Percentiles rank a stretch among this genome's conserved stretches.
These are phyloP conservation scores for Hymenoscyphus albidus DNA, from an alignment of 2,329 filamentous ascomycete genomes.

Conservation along the genomic window DNA sequence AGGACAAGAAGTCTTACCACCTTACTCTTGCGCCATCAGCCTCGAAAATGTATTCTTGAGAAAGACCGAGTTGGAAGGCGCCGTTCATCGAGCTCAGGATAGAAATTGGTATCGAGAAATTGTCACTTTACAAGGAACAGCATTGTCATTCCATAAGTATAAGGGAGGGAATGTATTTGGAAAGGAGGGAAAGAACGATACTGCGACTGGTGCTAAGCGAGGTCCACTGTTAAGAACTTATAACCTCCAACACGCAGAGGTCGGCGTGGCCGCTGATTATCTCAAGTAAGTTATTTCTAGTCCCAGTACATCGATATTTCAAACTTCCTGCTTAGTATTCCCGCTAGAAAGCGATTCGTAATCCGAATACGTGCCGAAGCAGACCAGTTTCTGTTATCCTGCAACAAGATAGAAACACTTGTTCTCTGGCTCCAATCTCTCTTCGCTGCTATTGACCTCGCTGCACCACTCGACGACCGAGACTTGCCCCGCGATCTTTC, in stretches of 20 bases:
- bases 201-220: conserved; percentile 48
- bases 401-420: conserved; percentile 60
- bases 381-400: conserved; percentile 69
- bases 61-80: conserved; percentile 64
- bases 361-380: conserved; percentile 70
- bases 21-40: conserved; percentile 53
- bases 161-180: conserved; percentile 53
- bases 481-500: conserved; percentile 60
- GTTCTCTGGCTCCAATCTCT: conserved; percentile 65
- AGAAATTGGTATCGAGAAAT: conserved; percentile 62
- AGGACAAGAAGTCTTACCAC: conserved; percentile 47
- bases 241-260: conserved; percentile 69
- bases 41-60: conserved; percentile 55
- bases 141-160: conserved; percentile 60
- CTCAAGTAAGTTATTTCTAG: conserved; percentile 52
- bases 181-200: conserved; percentile 46
- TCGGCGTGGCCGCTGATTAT: conserved; percentile 70
- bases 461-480: conserved; percentile 66
- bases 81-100: conserved; percentile 58
- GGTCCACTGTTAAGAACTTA: conserved; percentile 62
- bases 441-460: conserved; percentile 70
- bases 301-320: neutral
- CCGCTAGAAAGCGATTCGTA: conserved; percentile 48
- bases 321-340: neutral
- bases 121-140: conserved; percentile 63